Conservation (phyloP, 2,329 filamentous ascomycete genomes). For the Alternaria rosae region DNA sequence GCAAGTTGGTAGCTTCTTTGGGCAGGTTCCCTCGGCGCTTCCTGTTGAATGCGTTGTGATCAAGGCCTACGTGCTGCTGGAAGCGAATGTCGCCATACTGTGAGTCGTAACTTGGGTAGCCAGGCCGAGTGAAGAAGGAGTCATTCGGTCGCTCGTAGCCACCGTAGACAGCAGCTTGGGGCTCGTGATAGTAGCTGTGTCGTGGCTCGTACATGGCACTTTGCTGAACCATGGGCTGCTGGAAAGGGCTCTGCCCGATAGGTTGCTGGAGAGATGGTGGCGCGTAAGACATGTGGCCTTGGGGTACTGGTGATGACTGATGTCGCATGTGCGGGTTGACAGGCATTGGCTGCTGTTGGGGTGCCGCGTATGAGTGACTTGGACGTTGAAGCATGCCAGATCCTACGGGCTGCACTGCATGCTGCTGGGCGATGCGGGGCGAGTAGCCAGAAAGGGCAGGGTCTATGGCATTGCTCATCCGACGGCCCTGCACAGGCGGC, state of each 20-base stretch:
- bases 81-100: constrained; percentile 38
- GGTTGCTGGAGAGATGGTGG: constrained; percentile 16
- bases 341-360: constrained; percentile 11
- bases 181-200: constrained; percentile 39
- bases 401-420: constrained; percentile 6
- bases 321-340: constrained; percentile 32
- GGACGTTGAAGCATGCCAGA: constrained; percentile 36
- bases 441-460: constrained; percentile 30
- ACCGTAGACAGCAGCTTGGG: constrained; percentile 23
- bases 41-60: constrained; percentile 51
- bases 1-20: constrained; percentile 85
- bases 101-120: constrained; percentile 30
- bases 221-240: constrained; percentile 18
- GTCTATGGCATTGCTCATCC: constrained; percentile 32
- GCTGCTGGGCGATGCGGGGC: constrained; percentile 14
- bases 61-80: constrained; percentile 37
- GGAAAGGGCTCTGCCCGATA: constrained; percentile 17
- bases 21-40: constrained; percentile 82
- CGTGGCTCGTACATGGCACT: constrained; percentile 29
- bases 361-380: constrained; percentile 36
- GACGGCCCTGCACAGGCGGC: constrained; percentile 22
- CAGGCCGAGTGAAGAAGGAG: constrained; percentile 25
- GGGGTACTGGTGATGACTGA: constrained; percentile 34
- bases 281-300: constrained; percentile 24
- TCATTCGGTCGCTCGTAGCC: constrained; percentile 30